Base-by-base conservation (phyloP, 2,329 filamentous ascomycete species). In the Colletotrichum scovillei region DNA sequence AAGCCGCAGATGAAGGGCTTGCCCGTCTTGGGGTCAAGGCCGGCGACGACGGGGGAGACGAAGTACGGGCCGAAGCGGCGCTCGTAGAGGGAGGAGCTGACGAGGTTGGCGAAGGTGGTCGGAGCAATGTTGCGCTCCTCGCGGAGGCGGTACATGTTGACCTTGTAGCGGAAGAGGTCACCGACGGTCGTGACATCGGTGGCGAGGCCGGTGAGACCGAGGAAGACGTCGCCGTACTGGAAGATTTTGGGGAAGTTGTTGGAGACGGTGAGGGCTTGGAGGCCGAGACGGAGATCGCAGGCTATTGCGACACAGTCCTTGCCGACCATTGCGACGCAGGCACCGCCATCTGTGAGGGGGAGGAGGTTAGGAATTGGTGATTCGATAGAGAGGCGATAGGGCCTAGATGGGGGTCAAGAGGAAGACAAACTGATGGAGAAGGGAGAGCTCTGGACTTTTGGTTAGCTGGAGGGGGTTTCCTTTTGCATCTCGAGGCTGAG, bases 221-320 rank as follows among this genome's bases (percentile, higher is more conserved):
- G 93, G 86, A 97, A 98, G 79, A 97, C 94, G 81, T 96, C 94
- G 81, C 95, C 95, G 89, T 97, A 98, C 85, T 93, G 92, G 92
- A 98, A 98, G 89, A 99, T 94, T 89, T 99, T 99, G 88, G 97
- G 97, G 89, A 98, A 98, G 92, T 98, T 97, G 92, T 99, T 99
- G 84, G 95, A 98, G 73, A 99, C 94, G 76, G 97, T 99, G 82
- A 99, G 90, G 81, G 97, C 91, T 88, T 99, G 97, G 82, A 98
- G 92, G 80, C 97, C 97, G 78, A 99, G 94, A 76, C 97, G 96
- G 77, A 99, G 94, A 86, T 99, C 97, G 89, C 97, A 99, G 84
- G 97, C 97, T 83, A 99, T 98, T 86, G 97, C 97, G 75, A 99
- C 97, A 86, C 97, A 99, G 92, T 98, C 95, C 87, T 99, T 98